Evolutionary conservation across 2,329 filamentous ascomycete genomes (phyloP).

Genomic region (Fusarium nodosum): DNA sequence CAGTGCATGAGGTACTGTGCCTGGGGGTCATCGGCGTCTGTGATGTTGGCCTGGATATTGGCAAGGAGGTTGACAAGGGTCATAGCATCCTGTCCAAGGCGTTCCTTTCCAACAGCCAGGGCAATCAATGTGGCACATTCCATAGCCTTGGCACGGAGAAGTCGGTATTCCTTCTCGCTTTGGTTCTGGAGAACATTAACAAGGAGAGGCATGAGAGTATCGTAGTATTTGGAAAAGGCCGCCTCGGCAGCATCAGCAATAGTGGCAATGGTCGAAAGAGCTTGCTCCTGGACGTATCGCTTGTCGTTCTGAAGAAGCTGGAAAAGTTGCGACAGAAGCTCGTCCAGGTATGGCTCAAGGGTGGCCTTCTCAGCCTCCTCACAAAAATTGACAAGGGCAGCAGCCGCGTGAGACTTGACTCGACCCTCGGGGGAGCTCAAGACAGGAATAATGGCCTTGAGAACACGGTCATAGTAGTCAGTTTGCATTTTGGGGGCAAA

Average conservation of each 20-base stretch:
- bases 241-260: slow-evolving; percentile 98
- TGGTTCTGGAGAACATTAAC: slow-evolving; percentile 91
- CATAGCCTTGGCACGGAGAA: slow-evolving; percentile 97
- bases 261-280: slow-evolving; percentile 96
- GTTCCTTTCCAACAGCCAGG: slow-evolving; percentile 92
- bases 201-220: slow-evolving; percentile 93
- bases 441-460: slow-evolving; percentile 93
- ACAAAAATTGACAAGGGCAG: slow-evolving; percentile 98
- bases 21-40: slow-evolving; percentile 93
- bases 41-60: slow-evolving; percentile 86
- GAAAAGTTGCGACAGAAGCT: slow-evolving; percentile 86
- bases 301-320: slow-evolving; percentile 91
- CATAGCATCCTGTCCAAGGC: slow-evolving; percentile 88
- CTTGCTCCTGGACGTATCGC: slow-evolving; percentile 97
- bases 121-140: slow-evolving; percentile 98
- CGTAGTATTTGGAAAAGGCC: slow-evolving; percentile 95
- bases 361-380: slow-evolving; percentile 95
- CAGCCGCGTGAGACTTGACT: slow-evolving; percentile 96
- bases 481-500: slow-evolving; percentile 98
- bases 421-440: slow-evolving; percentile 90
- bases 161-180: slow-evolving; percentile 91
- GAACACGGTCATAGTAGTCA: slow-evolving; percentile 88
- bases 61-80: slow-evolving; percentile 89
- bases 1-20: slow-evolving; percentile 98
- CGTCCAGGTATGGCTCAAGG: slow-evolving; percentile 92